Conservation (phyloP, 2,329 filamentous ascomycete genomes). For the Aspergillus sp. region DNA sequence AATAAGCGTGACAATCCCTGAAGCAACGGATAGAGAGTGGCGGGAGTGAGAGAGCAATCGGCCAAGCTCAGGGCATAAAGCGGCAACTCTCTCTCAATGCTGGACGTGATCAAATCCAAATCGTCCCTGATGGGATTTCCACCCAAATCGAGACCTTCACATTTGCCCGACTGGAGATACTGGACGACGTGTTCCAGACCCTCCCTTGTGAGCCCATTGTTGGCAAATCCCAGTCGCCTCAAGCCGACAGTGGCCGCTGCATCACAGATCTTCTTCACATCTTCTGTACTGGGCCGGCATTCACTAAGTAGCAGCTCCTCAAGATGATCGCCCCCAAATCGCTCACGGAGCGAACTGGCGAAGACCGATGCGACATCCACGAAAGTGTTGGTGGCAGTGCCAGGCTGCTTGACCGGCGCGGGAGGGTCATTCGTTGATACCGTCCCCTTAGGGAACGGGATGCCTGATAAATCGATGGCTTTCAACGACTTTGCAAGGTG, state of each 20-base stretch:
- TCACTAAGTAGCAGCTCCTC: slow-evolving; percentile 83
- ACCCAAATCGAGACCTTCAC: slow-evolving; percentile 84
- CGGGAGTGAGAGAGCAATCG: slow-evolving; percentile 75
- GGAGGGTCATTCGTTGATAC: slow-evolving; percentile 25
- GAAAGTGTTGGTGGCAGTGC: slow-evolving; percentile 16
- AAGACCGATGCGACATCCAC: slow-evolving; percentile 65
- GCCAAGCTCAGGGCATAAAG: slow-evolving; percentile 83
- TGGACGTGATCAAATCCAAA: slow-evolving; percentile 41
- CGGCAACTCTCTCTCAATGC: slow-evolving; percentile 48
- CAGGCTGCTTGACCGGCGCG: slow-evolving; percentile 12
- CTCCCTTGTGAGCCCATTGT: slow-evolving; percentile 72
- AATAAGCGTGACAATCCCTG: slow-evolving; percentile 68
- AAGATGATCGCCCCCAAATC: slow-evolving; percentile 71
- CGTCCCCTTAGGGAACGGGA: slow-evolving; percentile 65
- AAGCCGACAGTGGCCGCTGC: slow-evolving; percentile 77
- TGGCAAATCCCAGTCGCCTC: slow-evolving; percentile 75
- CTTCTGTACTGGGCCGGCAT: slow-evolving; percentile 68
- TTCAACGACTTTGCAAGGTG: slow-evolving; percentile 87
- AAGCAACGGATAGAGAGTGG: slow-evolving; percentile 71
- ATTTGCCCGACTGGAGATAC: slow-evolving; percentile 73
- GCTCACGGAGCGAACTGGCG: slow-evolving; percentile 71
- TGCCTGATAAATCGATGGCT: slow-evolving; percentile 80
- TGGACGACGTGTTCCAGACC: slow-evolving; percentile 73
- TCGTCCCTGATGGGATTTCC: slow-evolving; percentile 71
- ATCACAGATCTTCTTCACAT: slow-evolving; percentile 75